Evolutionary conservation across 805 yeast species (phyloP), one percentile per base, ranked within the genome.

Genomic region (Komagataella populi): DNA sequence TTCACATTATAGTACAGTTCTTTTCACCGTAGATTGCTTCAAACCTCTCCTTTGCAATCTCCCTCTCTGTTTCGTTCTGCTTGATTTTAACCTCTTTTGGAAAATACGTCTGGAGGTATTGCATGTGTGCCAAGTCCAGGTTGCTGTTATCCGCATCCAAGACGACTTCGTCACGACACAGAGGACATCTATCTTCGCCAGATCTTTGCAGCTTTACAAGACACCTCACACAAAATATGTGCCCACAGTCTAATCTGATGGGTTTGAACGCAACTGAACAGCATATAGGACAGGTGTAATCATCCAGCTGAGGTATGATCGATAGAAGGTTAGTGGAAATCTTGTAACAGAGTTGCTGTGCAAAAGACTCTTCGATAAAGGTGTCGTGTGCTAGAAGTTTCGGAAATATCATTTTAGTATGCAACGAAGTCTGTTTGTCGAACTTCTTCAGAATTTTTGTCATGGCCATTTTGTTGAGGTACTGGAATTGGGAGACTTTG

Each of bases 261-360:
- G 93, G 93, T 58, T 83, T 82, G 65, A 74, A 84, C 0, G 89
- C 88, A 48, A 84, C 72, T 2, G 77, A 72, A 62, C 77, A 74
- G 60, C 93, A 84, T 7, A 84, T 78, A 1, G 90, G 87, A 60
- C 93, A 84, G 1, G 78, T 68, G 58, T 83, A 84, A 61, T 85
- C 91, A 49, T 84, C 90, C 4, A 85, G 65, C 61, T 83, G 90
- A 1, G 93, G 93, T 1, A 83, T 67, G 1, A 84, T 63, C 24
- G 74, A 71, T 44, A 84, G 62, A 16, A 84, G 63, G 23, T 78
- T 70, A 22, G 69, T 69, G 30, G 82, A 74, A 39, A 84, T 78
- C 24, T 81, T 71, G 44, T 65, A 71, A 59, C 84, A 80, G 22
- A 81, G 70, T 18, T 74, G 70, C 55, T 72, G 74, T 0, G 83